Evolutionary conservation across 2,329 filamentous ascomycete genomes (phyloP).

Genomic region (Colletotrichum sp.): DNA sequence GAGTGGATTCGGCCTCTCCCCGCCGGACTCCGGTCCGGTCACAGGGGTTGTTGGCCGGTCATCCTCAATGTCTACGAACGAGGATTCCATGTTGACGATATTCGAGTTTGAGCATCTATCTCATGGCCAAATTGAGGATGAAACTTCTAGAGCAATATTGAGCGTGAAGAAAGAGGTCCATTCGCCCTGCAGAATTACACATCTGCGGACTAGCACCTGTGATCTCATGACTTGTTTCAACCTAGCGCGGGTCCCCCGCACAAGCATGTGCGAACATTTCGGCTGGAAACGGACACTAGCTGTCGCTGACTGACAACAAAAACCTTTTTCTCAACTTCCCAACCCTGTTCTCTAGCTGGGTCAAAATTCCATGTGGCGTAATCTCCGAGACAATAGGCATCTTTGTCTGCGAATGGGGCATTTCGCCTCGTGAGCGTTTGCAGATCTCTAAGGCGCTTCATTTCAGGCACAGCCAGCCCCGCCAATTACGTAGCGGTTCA

Average conservation of each 20-base stretch:
- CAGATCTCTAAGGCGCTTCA: not conserved
- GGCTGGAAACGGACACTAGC: conserved; percentile 10
- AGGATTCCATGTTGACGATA: conserved; percentile 2
- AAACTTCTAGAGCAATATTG: not conserved
- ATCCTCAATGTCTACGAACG: not conserved
- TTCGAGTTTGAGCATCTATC: fast-evolving
- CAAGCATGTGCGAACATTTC: not conserved
- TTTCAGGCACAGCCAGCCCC: not conserved
- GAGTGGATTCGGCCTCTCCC: conserved; percentile 26
- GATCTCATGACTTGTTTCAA: conserved; percentile 22
- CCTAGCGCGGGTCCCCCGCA: conserved; percentile 6
- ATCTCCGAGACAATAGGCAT: not conserved
- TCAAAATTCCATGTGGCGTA: not conserved
- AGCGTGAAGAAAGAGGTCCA: not conserved
- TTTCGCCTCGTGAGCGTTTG: not conserved
- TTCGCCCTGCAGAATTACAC: not conserved
- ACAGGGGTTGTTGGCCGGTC: not conserved
- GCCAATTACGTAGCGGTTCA: not conserved
- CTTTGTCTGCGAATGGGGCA: not conserved
- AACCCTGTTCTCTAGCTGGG: not conserved
- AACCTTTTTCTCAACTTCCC: not conserved
- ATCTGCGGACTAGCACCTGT: not conserved
- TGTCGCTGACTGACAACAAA: conserved; percentile 1
- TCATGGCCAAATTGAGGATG: not conserved
- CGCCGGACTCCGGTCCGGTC: not conserved